These are phyloP conservation scores for Penicillium riverlandense DNA, from an alignment of 495 filamentous ascomycete genomes.

Conservation along the genomic window DNA sequence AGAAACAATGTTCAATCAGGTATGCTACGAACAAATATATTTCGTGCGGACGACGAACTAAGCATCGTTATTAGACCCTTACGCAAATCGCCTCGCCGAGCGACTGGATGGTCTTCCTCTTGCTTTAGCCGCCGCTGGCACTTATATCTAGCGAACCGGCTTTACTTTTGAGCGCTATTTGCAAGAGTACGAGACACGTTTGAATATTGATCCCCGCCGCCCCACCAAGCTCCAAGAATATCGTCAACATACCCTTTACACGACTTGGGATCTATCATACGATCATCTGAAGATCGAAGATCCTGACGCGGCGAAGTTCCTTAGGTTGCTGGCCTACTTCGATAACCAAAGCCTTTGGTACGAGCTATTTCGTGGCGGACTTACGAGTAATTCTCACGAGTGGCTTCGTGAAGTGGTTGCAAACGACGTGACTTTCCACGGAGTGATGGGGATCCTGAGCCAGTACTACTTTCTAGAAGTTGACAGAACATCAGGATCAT, in stretches of 20 bases:
- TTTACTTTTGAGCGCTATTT: constrained; percentile 3
- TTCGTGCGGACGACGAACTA: no score
- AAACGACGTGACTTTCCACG: neutral
- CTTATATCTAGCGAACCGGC: constrained; percentile 1
- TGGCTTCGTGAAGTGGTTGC: constrained; percentile 3
- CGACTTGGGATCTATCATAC: constrained; percentile 6
- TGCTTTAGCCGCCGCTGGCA: constrained; percentile 4
- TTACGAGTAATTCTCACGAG: constrained; percentile 1
- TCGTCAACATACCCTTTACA: constrained; percentile 1
- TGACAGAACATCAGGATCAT: neutral
- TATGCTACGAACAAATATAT: neutral
- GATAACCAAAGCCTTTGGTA: constrained; percentile 4
- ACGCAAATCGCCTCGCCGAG: neutral
- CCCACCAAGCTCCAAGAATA: neutral
- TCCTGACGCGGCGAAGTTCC: constrained; percentile 4
- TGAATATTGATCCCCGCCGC: constrained; percentile 1
- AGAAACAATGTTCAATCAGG: no score
- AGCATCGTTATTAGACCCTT: neutral
- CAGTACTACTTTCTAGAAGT: constrained; percentile 5
- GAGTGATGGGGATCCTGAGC: neutral
- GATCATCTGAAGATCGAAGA: neutral
- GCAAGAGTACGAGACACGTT: constrained; percentile 1
- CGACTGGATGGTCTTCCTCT: constrained; percentile 4
- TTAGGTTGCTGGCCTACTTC: constrained; percentile 7
- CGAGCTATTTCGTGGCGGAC: constrained; percentile 2